Conservation (phyloP, 148 eudicot genomes). For the Arbutus unedo region DNA sequence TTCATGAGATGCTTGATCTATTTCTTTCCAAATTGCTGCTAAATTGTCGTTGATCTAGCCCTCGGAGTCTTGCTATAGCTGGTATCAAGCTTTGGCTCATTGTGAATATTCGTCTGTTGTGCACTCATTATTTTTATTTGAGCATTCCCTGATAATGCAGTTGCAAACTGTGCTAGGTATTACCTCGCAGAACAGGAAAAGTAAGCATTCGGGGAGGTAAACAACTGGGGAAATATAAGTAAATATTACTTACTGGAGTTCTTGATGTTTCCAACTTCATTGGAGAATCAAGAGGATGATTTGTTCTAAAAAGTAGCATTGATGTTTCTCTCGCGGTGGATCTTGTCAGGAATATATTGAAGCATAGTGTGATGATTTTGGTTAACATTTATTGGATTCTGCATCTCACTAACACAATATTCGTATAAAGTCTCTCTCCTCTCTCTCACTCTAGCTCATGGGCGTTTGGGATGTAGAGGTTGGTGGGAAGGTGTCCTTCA, state of each 20-base stretch:
- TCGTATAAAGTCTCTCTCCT: not conserved
- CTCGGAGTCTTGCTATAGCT: not conserved
- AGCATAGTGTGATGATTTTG: not conserved
- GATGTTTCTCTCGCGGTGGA: not conserved
- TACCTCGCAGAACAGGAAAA: not conserved
- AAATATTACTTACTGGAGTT: not conserved
- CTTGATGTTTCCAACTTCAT: not conserved
- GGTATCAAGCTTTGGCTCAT: not conserved
- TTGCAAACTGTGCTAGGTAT: not conserved
- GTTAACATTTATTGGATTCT: not conserved
- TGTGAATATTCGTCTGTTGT: not conserved
- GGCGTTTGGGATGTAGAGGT: too few relatives aligned
- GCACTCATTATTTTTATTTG: not conserved
- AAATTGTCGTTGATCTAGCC: not conserved
- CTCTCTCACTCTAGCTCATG: not conserved
- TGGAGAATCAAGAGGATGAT: not conserved
- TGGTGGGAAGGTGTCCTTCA: too few relatives aligned
- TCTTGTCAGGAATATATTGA: not conserved
- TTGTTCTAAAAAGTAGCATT: not conserved
- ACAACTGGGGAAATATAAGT: not conserved
- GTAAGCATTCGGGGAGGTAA: not conserved
- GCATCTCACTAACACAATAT: not conserved
- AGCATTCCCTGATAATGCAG: not conserved
- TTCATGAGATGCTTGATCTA: not conserved
- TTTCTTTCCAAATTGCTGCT: not conserved